Evolutionary conservation across 2,329 filamentous ascomycete genomes (phyloP), one percentile per base, ranked within the genome.

Genomic region (Aspergillus sp.): DNA sequence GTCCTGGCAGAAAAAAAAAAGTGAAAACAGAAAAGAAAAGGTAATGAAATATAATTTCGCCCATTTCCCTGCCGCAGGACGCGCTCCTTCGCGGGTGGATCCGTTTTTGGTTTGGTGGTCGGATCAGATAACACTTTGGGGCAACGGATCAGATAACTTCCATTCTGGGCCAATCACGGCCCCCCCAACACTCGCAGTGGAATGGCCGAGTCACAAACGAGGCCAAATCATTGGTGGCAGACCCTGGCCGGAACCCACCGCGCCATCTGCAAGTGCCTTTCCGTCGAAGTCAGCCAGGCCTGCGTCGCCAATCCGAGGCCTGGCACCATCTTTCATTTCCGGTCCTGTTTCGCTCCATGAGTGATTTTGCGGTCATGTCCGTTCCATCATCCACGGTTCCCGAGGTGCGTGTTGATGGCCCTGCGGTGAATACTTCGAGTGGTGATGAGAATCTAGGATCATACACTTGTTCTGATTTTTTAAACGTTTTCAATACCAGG

Each of bases 41-140:
- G 5, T 14, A 16, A 16, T 6, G n/a, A 39, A 39, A 39, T 6
- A 14, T n/a, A 39, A 14, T n/a, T 42, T 42, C 32, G 32, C 32
- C 32, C 32, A 36, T 36, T 36, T 36, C 12, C 32, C 32, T 36
- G 32, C 10, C 32, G 32, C 32, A 36, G 32, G 32, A 36, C 32
- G 32, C 32, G 36, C 36, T 42, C 14, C 36, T 42, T 12, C 16
- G 36, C 45, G 11, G 18, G 45, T 47, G 45, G 45, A 47, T 47
- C 45, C 45, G 45, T 24, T 47, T 47, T 47, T 31, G 32, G 36
- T 50, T 39, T 46, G 39, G 32, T 56, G 47, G 53, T 14, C 57
- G 54, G 58, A 60, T 60, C 58, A 60, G 58, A 60, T 60, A 60
- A 50, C 58, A 45, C 24, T 24, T 56, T 50, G 14, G 46, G 36